Base-by-base conservation (phyloP, 441 rosid species). In the Syzygium syzygioides region DNA sequence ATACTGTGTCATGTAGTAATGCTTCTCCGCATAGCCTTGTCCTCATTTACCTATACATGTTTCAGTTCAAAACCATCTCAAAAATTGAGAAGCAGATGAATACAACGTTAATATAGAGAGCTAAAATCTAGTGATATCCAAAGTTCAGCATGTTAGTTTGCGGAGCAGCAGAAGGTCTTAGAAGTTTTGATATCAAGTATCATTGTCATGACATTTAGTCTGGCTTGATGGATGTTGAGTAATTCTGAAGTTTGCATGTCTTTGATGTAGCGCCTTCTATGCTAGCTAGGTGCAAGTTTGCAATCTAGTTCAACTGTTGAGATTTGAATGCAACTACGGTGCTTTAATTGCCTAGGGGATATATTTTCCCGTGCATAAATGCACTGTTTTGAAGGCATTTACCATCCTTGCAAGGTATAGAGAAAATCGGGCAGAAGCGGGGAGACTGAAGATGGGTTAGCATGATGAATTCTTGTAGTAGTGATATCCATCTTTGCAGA, bases 351-450 rank as follows among this genome's bases (percentile, higher is more conserved):
- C 52, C 83, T 37, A 71, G 83, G 83, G 83, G 52, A 23, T 37
- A 6, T 79, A 8, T 25, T 53, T 34, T 87, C 55, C 59, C 28
- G 23, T 48, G 85, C 71, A 45, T 79, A 30, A 37, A 53, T 62
- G 85, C 32, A 62, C 13, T 17, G 28, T 50, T 52, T 50, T 89
- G 9, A 55, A 87, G 11, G 37, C 89, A 68, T 89, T 71, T 60
- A 41, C 87, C 71, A 28, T 91, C 86, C 91, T 84, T 94, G 93
- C 92, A 94, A 94, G 96, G 96, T 85, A 60, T 93, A 93, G 95
- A 94, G 91, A 84, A 84, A 90, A 92, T 92, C 11, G 50, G 30
- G 68, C 86, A 88, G 91, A 68, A 85, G 71, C 57, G 88, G 85
- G 25, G 91, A 32, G 86, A 85, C 28, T 86, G 93, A 95, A 91